Evolutionary conservation across 345 rosid genomes (phyloP).

Genomic region (Dovyalis caffra): DNA sequence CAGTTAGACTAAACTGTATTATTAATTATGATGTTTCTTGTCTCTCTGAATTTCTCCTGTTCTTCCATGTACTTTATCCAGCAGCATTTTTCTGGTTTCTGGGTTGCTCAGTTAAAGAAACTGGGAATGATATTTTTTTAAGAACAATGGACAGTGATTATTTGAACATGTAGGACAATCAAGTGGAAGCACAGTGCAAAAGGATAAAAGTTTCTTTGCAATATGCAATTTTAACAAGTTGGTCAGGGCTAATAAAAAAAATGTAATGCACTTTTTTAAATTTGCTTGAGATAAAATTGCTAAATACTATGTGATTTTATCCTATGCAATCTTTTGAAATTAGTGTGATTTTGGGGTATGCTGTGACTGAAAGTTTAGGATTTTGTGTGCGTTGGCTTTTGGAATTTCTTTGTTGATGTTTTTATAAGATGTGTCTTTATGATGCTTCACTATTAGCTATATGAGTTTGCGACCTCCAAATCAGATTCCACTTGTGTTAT

Average conservation of each 20-base stretch:
- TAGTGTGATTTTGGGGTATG: neutral
- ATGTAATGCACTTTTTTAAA: neutral
- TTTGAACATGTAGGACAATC: neutral
- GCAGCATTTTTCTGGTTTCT: neutral
- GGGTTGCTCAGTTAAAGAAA: neutral
- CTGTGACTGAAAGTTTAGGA: neutral
- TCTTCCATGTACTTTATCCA: neutral
- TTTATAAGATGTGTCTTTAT: neutral
- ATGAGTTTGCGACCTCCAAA: neutral
- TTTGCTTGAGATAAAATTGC: neutral
- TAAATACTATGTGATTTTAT: neutral
- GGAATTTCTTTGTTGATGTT: neutral
- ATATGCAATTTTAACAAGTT: neutral
- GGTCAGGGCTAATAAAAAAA: neutral
- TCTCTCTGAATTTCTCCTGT: neutral
- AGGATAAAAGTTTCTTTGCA: neutral
- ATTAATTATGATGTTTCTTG: neutral
- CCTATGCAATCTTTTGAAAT: neutral
- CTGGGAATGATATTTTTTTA: neutral
- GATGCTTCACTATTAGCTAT: neutral
- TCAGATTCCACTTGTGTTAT: neutral
- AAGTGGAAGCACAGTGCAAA: neutral
- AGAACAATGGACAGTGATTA: neutral
- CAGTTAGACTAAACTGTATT: neutral
- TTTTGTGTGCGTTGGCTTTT: neutral